Evolutionary conservation across 2,329 filamentous ascomycete genomes (phyloP), one percentile per base, ranked within the genome.

Genomic region (Botrytis medusae): DNA sequence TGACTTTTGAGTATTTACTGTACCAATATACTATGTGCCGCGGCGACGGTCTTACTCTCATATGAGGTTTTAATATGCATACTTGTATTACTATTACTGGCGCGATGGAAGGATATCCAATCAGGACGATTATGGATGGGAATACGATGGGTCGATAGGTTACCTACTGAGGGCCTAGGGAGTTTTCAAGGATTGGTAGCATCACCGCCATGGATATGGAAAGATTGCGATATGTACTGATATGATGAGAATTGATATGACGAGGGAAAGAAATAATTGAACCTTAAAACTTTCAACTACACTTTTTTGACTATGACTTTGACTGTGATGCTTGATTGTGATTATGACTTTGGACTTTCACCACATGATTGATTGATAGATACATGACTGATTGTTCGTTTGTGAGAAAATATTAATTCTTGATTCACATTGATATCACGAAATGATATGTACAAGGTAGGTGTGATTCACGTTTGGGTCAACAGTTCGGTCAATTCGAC

Each of bases 151-250:
- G 48, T n/a, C 25, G 46, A 46, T 37, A 37, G 63, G 63, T 51
- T 51, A 67, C 44, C 63, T 12, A 32, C 22, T 18, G 29, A 16
- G 63, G 46, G 29, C 44, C 44, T 29, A 14, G 37, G 63, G 63
- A 67, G 63, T 67, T 67, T 67, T 63, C 10, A 48, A 34, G 63
- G 40, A 65, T 48, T 37, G 63, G 63, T 67, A 51, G 63, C 63
- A 67, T 67, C 63, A 67, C 63, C 63, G 18, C 63, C 44, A 67
- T 67, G 63, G 63, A n/a, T 12, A 40, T 48, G 63, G 63, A 67
- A 67, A 67, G 63, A 67, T 51, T 67, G 63, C 63, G 32, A 51
- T 46, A 37, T 67, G 63, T 67, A 67, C 25, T 62, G 60, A 34
- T 42, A 62, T 62, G 60, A 62, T 4, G 59, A 61, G 59, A 40